Percentiles rank a stretch among this genome's conserved stretches.
Evolutionary conservation across 2,329 filamentous ascomycete genomes (phyloP).

Genomic region (Xylariaceae sp.): DNA sequence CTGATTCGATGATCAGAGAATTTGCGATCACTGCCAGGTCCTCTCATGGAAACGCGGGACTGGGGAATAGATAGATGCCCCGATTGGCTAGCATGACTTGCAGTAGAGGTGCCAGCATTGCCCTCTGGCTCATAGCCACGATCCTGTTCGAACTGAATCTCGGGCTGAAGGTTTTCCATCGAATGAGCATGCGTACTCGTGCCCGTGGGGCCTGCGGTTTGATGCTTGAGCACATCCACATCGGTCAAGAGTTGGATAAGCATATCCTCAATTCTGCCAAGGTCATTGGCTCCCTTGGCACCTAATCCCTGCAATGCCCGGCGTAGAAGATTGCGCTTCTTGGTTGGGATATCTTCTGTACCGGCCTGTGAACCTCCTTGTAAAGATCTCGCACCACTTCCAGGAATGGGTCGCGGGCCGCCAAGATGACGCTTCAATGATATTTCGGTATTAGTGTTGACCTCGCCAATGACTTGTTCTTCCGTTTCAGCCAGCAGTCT

Average conservation of each 20-base stretch:
- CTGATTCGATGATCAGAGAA: constrained; percentile 79
- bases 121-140: constrained; percentile 81
- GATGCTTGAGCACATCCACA: constrained; percentile 75
- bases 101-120: constrained; percentile 69
- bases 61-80: constrained; percentile 65
- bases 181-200: constrained; percentile 55
- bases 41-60: constrained; percentile 39
- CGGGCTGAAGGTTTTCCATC: constrained; percentile 63
- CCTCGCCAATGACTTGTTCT: constrained; percentile 78
- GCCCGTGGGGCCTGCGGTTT: constrained; percentile 41
- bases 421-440: constrained; percentile 78
- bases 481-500: constrained; percentile 87
- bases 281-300: constrained; percentile 80
- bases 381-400: constrained; percentile 57
- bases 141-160: constrained; percentile 63
- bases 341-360: constrained; percentile 59
- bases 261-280: constrained; percentile 86
- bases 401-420: constrained; percentile 79
- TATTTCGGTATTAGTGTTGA: constrained; percentile 83
- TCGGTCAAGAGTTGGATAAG: constrained; percentile 88
- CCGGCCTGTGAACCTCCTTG: constrained; percentile 54
- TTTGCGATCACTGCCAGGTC: constrained; percentile 47
- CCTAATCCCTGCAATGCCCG: constrained; percentile 89
- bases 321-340: constrained; percentile 91
- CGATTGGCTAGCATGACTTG: constrained; percentile 69